phyloP scores from a whole-genome alignment of 768 basidiomycete species.

The Amanita exitialis region DNA sequence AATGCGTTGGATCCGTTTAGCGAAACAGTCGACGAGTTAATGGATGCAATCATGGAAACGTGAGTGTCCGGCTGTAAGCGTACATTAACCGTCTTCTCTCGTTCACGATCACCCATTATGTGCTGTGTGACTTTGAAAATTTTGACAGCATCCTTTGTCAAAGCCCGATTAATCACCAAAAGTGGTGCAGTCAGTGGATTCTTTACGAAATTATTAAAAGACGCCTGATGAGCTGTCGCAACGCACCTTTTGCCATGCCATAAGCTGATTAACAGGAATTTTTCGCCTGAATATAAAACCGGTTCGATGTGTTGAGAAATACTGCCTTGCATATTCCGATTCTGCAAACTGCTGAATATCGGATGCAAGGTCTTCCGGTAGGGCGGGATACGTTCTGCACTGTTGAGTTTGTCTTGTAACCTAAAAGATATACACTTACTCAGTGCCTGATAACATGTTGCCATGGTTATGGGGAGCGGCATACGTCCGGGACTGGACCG shows the following conservation, averaged over 20 bases:
- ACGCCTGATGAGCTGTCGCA: neutral
- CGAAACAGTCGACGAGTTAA: conserved; percentile 38
- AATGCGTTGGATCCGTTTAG: conserved; percentile 24
- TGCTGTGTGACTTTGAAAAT: conserved; percentile 86
- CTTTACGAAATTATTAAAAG: conserved; percentile 19
- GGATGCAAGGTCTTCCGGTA: conserved; percentile 71
- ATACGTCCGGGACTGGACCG: conserved; percentile 31
- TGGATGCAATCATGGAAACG: conserved; percentile 30
- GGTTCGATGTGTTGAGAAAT: conserved; percentile 85
- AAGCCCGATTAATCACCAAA: conserved; percentile 52
- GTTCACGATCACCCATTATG: conserved; percentile 89
- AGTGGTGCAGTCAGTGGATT: conserved; percentile 63
- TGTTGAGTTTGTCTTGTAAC: conserved; percentile 6
- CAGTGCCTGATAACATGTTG: conserved; percentile 44
- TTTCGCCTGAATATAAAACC: conserved; percentile 80
- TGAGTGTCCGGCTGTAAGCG: conserved; percentile 35
- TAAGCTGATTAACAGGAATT: conserved; percentile 78
- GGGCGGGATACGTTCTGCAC: conserved; percentile 58
- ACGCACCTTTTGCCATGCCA: conserved; percentile 82
- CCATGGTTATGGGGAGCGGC: conserved; percentile 10
- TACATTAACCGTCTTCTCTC: conserved; percentile 46
- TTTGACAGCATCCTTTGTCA: conserved; percentile 72
- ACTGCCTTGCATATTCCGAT: conserved; percentile 76
- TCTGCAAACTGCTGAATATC: conserved; percentile 86
- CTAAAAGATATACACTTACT: conserved; percentile 32